These are phyloP conservation scores for Blastobotrys niveus DNA, from an alignment of 1,139 yeast genomes.

Conservation along the genomic window DNA sequence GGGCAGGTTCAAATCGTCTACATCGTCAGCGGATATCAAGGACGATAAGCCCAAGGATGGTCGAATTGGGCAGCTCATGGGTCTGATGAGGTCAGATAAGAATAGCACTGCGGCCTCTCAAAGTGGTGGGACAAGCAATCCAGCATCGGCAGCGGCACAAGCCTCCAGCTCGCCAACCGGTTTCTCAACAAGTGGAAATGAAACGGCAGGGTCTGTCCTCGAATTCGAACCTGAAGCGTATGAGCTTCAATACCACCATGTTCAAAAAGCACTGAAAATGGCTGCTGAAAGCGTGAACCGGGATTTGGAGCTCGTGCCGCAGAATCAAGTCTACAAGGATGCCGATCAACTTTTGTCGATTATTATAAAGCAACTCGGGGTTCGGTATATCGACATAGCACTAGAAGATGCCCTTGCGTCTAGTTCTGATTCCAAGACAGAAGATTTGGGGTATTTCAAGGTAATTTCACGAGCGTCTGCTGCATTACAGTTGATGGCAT, in stretches of 20 bases:
- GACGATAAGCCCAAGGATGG: conserved; percentile 19
- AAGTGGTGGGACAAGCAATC: neutral
- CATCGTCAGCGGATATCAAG: conserved; percentile 1
- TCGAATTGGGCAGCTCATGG: conserved; percentile 32
- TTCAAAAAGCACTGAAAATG: conserved; percentile 62
- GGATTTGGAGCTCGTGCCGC: conserved; percentile 65
- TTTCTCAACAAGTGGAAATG: no score
- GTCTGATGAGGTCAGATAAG: conserved; percentile 22
- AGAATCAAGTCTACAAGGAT: conserved; percentile 52
- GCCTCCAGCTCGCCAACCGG: neutral
- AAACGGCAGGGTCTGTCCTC: conserved; percentile 1
- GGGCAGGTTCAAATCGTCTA: conserved; percentile 26
- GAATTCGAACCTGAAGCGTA: conserved; percentile 19
- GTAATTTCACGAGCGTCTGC: conserved; percentile 55
- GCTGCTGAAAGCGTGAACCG: conserved; percentile 79
- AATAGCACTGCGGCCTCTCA: neutral
- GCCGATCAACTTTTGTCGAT: conserved; percentile 64
- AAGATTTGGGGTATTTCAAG: conserved; percentile 44
- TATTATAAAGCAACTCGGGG: conserved; percentile 64
- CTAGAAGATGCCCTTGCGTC: conserved; percentile 59
- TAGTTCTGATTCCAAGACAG: conserved; percentile 35
- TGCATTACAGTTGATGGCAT: conserved; percentile 60
- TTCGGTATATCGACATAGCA: conserved; percentile 66
- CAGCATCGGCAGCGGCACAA: neutral
- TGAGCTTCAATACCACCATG: conserved; percentile 33